Conservation (phyloP, 148 eudicot species). For the Chenopodium berlandieri region DNA sequence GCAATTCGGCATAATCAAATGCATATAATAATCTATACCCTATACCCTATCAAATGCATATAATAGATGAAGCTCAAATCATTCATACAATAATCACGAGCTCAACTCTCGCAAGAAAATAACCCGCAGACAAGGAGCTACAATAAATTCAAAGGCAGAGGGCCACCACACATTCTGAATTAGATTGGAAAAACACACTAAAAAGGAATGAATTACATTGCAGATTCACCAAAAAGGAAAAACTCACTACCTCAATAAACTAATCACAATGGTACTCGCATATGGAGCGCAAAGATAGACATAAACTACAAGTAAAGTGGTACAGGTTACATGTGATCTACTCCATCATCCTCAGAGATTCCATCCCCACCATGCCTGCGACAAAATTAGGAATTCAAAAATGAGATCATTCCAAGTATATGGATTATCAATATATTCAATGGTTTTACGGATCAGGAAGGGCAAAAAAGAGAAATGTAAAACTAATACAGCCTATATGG, state of each 20-base stretch:
- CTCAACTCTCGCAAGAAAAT: not conserved
- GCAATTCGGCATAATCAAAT: too few species aligned
- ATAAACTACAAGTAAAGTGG: constrained; percentile 16
- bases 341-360: constrained; percentile 46
- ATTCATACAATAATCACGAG: not conserved
- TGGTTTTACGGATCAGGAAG: not conserved
- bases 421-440: not conserved
- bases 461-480: not conserved
- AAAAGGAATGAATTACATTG: not conserved
- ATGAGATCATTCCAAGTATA: not conserved
- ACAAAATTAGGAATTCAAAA: not conserved
- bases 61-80: not conserved
- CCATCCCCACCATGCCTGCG: constrained; percentile 58
- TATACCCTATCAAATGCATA: not conserved
- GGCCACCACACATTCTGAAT: not conserved
- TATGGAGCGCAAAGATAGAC: constrained; percentile 22
- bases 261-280: constrained; percentile 23
- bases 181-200: not conserved
- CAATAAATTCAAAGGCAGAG: not conserved
- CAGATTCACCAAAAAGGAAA: constrained; percentile 1
- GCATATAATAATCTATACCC: not conserved
- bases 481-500: not conserved
- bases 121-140: not conserved
- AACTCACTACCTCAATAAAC: constrained; percentile 16
- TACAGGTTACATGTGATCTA: constrained; percentile 43